Evolutionary conservation across 768 basidiomycete genomes (phyloP), one percentile per base, ranked within the genome.

Genomic region (Jaapia argillacea): DNA sequence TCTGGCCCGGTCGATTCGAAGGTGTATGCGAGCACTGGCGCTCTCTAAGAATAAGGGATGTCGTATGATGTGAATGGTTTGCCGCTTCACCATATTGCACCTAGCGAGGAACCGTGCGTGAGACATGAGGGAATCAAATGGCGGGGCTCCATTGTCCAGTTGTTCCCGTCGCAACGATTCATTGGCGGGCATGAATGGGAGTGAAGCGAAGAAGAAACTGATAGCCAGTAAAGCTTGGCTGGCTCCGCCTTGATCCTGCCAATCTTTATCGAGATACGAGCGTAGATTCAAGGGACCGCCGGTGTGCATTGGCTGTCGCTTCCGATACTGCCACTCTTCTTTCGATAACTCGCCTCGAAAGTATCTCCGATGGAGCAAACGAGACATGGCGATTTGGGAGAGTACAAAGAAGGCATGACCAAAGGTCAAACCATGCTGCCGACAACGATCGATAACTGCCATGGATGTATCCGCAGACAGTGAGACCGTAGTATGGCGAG

Each of bases 281-380:
- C 79, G 64, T 18, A 77, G 44, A 55, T 72, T 78, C 21, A 75
- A 46, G 6, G 75, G 75, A 1, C 74, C 75, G 4, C 58, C 63
- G 5, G 58, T 70, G 18, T 64, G 58, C 61, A 74, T 69, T 0
- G 74, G 73, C 46, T 78, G 66, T 40, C 54, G 62, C 44, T 62
- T 68, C 20, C 77, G 57, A 37, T 66, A 66, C 18, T 63, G 62
- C 78, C 78, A 79, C 53, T 80, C 77, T 3, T 63, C 65, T 33
- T 66, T 54, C 5, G 58, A 54, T 36, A 80, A 72, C 13, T 72
- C 61, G 1, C 76, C 75, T 4, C 61, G 62, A 10, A 71, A 49
- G 46, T 69, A 74, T 26, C 60, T 64, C 22, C 66, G 62, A 37
- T 70, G 69, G 10, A 79, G 63, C 5, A 77, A 50, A 1, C 77